Conservation (phyloP, 1,139 yeast genomes). For the Meyerozyma carpophila region DNA sequence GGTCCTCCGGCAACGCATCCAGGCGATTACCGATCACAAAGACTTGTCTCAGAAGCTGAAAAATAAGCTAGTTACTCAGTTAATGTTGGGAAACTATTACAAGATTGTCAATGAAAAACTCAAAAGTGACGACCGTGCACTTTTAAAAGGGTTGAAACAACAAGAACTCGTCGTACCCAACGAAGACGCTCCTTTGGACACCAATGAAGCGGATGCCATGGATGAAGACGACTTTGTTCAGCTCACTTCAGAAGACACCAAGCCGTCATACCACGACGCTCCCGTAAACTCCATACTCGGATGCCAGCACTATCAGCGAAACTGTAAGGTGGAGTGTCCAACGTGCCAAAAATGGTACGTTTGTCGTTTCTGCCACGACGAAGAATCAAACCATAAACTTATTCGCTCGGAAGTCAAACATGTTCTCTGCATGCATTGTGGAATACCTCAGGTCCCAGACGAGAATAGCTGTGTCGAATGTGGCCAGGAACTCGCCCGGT, state of each 20-base stretch:
- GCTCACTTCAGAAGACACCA: constrained; percentile 44
- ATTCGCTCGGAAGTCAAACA: constrained; percentile 60
- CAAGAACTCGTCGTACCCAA: constrained; percentile 14
- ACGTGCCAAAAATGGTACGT: constrained; percentile 70
- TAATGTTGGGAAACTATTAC: constrained; percentile 73
- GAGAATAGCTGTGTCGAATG: constrained; percentile 63
- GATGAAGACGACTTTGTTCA: constrained; percentile 30
- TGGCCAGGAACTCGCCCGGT: constrained; percentile 60
- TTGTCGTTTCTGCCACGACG: constrained; percentile 87
- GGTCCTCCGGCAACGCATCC: constrained; percentile 52
- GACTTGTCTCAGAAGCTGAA: constrained; percentile 48
- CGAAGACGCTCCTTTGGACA: constrained; percentile 2
- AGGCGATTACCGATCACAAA: constrained; percentile 45
- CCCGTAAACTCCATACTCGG: constrained; percentile 45
- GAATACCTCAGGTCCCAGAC: constrained; percentile 67
- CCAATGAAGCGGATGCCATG: constrained; percentile 10
- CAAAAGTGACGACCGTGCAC: constrained; percentile 11
- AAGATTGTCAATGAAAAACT: constrained; percentile 37
- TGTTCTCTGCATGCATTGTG: constrained; percentile 78
- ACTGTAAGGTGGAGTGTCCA: constrained; percentile 80
- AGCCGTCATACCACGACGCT: constrained; percentile 45
- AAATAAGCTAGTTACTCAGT: constrained; percentile 58
- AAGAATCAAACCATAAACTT: constrained; percentile 51
- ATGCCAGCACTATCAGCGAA: constrained; percentile 78
- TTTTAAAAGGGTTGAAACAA: constrained; percentile 12